A percentile compares a stretch with the other conserved stretches of the same genome.
Conservation (phyloP, 306 rosid genomes). For the Dicorynia guianensis region DNA sequence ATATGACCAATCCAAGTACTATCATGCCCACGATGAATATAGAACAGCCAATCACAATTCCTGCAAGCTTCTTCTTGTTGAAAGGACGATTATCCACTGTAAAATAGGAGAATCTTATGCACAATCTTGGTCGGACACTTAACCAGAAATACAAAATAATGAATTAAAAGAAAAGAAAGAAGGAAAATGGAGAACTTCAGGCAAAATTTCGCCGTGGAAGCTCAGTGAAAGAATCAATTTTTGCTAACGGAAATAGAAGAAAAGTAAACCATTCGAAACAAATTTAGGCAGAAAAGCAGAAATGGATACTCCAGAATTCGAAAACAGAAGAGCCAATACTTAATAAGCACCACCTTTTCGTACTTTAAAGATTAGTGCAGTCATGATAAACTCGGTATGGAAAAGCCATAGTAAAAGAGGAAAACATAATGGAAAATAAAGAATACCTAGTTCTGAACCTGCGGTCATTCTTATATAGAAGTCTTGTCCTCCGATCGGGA, state of each 20-base stretch:
- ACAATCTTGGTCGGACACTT: not conserved
- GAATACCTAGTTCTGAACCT: conserved; percentile 17
- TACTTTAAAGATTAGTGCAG: not conserved
- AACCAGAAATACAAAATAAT: not conserved
- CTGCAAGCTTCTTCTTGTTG: conserved; percentile 24
- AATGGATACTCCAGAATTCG: not conserved
- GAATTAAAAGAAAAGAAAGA: too few species aligned
- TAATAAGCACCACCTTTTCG: not conserved
- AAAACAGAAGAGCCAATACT: not conserved
- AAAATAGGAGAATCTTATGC: conserved; percentile 5
- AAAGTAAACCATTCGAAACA: too few species aligned
- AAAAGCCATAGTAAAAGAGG: not conserved
- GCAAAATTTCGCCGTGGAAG: too few species aligned
- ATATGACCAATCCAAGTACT: too few species aligned
- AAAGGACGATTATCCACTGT: not conserved
- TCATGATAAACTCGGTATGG: not conserved
- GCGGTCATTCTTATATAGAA: not conserved
- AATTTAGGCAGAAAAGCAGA: not conserved
- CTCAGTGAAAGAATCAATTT: not conserved
- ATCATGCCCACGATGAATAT: not conserved
- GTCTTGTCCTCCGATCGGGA: conserved; percentile 32
- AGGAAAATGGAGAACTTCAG: too few species aligned
- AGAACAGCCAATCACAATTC: conserved; percentile 1
- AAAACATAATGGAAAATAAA: not conserved
- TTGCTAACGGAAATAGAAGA: not conserved